These are phyloP conservation scores for Eragrostis nindensis DNA, from an alignment of 176 grass and related monocot species.

Conservation along the genomic window DNA sequence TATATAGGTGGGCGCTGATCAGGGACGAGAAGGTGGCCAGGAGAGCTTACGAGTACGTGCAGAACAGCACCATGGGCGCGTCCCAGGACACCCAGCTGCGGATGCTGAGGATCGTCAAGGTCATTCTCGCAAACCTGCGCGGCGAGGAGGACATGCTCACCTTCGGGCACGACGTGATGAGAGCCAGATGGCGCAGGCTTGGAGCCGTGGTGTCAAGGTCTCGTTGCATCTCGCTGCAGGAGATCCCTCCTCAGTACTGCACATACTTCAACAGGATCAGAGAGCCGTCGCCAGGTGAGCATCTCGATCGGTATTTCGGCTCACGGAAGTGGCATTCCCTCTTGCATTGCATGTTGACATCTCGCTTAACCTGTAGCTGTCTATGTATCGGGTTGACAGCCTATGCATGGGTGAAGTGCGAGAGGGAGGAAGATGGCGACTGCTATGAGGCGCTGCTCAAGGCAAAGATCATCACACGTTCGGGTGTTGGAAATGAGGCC, in stretches of 20 bases:
- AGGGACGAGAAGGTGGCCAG: slow-evolving; percentile 55
- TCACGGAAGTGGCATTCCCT: background rate
- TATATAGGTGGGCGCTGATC: slow-evolving; percentile 79
- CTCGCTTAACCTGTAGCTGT: background rate
- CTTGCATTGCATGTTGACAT: background rate
- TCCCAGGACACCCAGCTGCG: slow-evolving; percentile 80
- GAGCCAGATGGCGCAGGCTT: slow-evolving; percentile 56
- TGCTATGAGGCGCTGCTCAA: slow-evolving; percentile 49
- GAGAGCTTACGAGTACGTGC: slow-evolving; percentile 36
- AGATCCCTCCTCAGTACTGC: slow-evolving; percentile 60
- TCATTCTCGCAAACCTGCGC: slow-evolving; percentile 56
- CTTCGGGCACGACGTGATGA: slow-evolving; percentile 61
- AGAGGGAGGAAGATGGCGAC: slow-evolving; percentile 69
- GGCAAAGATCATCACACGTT: slow-evolving; percentile 57
- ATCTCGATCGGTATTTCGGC: background rate
- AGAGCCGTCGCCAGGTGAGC: slow-evolving; percentile 73
- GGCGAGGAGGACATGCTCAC: slow-evolving; percentile 63
- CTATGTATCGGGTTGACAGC: slow-evolving; percentile 41
- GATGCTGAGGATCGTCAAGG: slow-evolving; percentile 58
- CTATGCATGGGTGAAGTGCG: slow-evolving; percentile 86
- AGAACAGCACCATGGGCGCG: slow-evolving; percentile 48
- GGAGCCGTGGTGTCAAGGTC: slow-evolving; percentile 52
- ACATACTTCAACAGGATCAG: slow-evolving; percentile 60
- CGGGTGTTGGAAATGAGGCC: background rate
- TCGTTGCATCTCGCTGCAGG: slow-evolving; percentile 69